Base-by-base conservation (phyloP, 495 filamentous ascomycete species). In the Xylaria grammica region DNA sequence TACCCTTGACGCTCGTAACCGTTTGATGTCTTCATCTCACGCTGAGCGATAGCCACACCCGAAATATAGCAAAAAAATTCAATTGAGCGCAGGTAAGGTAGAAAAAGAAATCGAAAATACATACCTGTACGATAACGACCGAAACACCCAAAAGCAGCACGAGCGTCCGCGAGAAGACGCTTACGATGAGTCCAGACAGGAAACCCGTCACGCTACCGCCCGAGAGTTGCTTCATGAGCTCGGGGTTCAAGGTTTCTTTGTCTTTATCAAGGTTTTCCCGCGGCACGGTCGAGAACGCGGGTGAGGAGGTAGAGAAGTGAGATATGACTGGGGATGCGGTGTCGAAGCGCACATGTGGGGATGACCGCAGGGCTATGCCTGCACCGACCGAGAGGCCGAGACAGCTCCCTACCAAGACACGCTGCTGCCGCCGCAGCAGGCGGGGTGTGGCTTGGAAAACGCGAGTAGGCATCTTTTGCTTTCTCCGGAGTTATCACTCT, bases 81-180 rank as follows among this genome's bases (percentile, higher is more conserved):
- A n/a, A n/a, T n/a, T n/a, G n/a, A n/a, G n/a, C 17, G 17, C 24
- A 51, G 3, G 6, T 29, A 46, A 30, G 46, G 24, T 9, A 19
- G 36, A 19, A 29, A 26, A 10, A 29, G 36, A 29, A 38, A 29
- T 3, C 40, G 38, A 48, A 22, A 38, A 57, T 46, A 80, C 81
- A 54, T 76, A 93, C 91, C 83, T 94, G 90, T 60, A 90, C 74
- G 22, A 87, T 73, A 26, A 94, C 84, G 62, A 94, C 81, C 6
- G 87, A 78, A 59, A 95, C 76, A 0, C 92, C 91, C 11, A 93
- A 71, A 34, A 96, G 70, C 36, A 94, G 72, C 8, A 91, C 90
- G 68, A 96, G 73, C 4, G 86, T 87, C 70, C 84, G 85, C 48
- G 90, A 93, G 75, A 96, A 94, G 44, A 90, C 83, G 67, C 86